Conservation (phyloP, 306 rosid genomes). For the Spatholobus suberectus region DNA sequence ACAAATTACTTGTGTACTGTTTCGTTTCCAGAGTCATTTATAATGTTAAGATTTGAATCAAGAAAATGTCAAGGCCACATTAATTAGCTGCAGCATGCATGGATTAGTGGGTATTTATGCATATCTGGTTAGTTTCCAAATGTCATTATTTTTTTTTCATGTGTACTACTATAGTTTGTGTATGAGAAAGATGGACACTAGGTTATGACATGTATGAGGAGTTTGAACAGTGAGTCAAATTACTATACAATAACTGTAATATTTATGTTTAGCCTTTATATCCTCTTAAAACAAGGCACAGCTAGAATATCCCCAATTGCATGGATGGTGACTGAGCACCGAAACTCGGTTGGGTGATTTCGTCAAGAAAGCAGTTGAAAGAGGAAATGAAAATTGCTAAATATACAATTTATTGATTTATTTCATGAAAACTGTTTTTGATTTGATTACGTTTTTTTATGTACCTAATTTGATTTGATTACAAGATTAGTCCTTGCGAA, state of each 20-base stretch:
- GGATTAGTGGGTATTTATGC: not conserved
- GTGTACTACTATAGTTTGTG: not conserved
- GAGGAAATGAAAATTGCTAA: not conserved
- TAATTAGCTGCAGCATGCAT: conserved; percentile 17
- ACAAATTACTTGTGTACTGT: conserved; percentile 9
- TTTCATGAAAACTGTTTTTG: not conserved
- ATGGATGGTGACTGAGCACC: not conserved
- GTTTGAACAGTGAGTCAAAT: not conserved
- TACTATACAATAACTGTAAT: not conserved
- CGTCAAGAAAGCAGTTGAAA: conserved; percentile 9
- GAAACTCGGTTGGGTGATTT: not conserved
- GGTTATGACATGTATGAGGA: not conserved
- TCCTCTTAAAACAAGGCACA: not conserved
- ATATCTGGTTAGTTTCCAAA: conserved; percentile 2
- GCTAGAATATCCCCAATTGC: not conserved
- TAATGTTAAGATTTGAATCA: conserved; percentile 29
- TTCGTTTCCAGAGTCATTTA: conserved; percentile 11
- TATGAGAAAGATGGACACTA: not conserved
- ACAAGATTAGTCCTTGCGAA: not conserved
- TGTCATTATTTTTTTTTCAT: not conserved
- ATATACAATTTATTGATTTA: not conserved
- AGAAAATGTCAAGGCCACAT: conserved; percentile 1
- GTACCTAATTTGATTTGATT: not conserved
- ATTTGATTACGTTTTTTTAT: not conserved
- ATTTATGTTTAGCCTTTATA: not conserved